phyloP scores from a whole-genome alignment of 805 yeast species.

The Candida loeiensis region DNA sequence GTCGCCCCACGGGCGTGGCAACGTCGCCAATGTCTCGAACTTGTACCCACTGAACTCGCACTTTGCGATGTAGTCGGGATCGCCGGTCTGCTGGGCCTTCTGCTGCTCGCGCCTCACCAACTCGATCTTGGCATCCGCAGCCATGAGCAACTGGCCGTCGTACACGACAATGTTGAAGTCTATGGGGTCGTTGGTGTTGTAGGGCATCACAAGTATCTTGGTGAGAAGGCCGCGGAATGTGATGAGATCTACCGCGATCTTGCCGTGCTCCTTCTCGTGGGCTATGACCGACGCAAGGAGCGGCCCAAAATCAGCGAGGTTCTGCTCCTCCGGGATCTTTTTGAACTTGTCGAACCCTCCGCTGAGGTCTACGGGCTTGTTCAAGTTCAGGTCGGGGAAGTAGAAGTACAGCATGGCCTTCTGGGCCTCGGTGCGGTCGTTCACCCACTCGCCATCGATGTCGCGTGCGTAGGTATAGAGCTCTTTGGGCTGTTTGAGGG shows the following conservation, averaged over 20 bases:
- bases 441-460: conserved; percentile 41
- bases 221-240: conserved; percentile 87
- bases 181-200: conserved; percentile 52
- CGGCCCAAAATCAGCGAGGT: conserved; percentile 53
- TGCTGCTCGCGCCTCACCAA: conserved; percentile 24
- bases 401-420: conserved; percentile 61
- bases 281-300: conserved; percentile 52
- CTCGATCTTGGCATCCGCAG: conserved; percentile 44
- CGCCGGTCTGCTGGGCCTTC: conserved; percentile 13
- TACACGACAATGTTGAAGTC: conserved; percentile 61
- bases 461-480: conserved; percentile 63
- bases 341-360: conserved; percentile 62
- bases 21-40: conserved; percentile 75
- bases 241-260: conserved; percentile 60
- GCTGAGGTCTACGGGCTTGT: conserved; percentile 56
- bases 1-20: conserved; percentile 71
- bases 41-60: conserved; percentile 73
- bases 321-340: conserved; percentile 52
- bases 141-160: conserved; percentile 73
- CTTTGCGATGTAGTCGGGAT: conserved; percentile 27
- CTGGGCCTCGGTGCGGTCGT: conserved; percentile 42
- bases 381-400: conserved; percentile 69
- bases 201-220: conserved; percentile 65
- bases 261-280: conserved; percentile 51
- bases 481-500: conserved; percentile 85